Evolutionary conservation across 139 green algal species (phyloP), one percentile per base, ranked within the genome.

Genomic region (Chlamydomonas sp.): DNA sequence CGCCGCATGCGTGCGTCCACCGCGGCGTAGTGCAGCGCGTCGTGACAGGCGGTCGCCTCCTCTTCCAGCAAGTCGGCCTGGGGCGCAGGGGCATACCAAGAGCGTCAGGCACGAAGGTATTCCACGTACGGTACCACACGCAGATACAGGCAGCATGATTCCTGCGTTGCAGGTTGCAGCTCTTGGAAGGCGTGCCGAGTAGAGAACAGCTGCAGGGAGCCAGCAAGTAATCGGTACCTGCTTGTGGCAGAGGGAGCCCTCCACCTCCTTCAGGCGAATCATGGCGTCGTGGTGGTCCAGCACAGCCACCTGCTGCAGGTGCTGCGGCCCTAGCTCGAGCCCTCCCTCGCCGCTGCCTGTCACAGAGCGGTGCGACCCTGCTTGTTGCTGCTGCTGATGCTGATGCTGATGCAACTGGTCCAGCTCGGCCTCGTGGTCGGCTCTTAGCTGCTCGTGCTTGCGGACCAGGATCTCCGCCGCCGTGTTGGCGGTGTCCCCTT

Each of bases 31-130:
- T 87, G 83, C 5, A 87, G n/a, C 4, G 71, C 83, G 1, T 87
- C 83, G 15, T 77, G 83, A 62, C 83, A 87, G 2, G 74, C 83
- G 4, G 72, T 63, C 1, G 57, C 62, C 61, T 87, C 83, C 3
- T 87, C 73, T 5, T 87, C 83, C 73, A 87, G 18, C 31, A 80
- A 9, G 73, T 87, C 83, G 5, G 83, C 83, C 83, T 87, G 74
- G 5, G 31, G 3, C 20, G 20, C 58, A 20, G 20, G 71, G 71
- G 18, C 7, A 4, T 4, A 20, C 12, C 3, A 58, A 12, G 10
- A 7, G 15, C 12, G 12, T 31, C 68, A 74, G 68, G 12, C 68
- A 20, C 4, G 20, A 31, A 75, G 18, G 69, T 57, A 4, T 49
- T 49, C 31, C 31, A 49, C 31, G 31, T 49, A 49, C 31, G 31